Conservation (phyloP, 2,329 filamentous ascomycete genomes). For the Pseudogymnoascus sp. region DNA sequence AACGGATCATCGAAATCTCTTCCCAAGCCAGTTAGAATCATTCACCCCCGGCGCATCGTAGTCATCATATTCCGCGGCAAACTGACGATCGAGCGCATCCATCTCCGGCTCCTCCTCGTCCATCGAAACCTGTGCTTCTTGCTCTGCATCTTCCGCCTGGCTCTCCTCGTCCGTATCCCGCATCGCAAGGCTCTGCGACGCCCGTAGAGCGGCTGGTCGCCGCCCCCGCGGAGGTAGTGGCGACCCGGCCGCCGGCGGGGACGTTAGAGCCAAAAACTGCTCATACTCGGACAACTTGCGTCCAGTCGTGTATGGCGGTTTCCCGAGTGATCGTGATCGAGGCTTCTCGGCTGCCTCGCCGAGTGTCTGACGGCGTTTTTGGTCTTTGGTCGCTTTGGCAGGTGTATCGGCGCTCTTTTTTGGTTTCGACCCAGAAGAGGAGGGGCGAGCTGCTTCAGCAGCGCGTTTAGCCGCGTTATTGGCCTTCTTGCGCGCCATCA, state of each 20-base stretch:
- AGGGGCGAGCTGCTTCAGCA: not conserved
- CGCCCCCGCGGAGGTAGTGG: conserved; percentile 7
- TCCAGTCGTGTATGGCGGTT: not conserved
- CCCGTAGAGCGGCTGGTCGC: conserved; percentile 11
- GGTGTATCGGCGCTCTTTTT: not conserved
- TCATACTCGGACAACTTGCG: conserved; percentile 14
- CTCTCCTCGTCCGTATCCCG: conserved; percentile 12
- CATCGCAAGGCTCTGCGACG: not conserved
- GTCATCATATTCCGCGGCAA: conserved; percentile 24
- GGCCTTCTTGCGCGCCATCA: conserved; percentile 52
- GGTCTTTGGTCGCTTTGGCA: not conserved
- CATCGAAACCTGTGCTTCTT: conserved; percentile 12
- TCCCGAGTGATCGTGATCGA: not conserved
- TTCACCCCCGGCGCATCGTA: conserved; percentile 22
- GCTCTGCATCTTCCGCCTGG: conserved; percentile 11
- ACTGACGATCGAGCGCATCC: conserved; percentile 14
- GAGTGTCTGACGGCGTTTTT: not conserved
- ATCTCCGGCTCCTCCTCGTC: conserved; percentile 16
- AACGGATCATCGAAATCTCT: conserved; percentile 19
- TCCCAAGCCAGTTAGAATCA: conserved; percentile 19
- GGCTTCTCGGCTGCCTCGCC: not conserved
- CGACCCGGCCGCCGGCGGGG: not conserved
- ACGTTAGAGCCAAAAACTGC: conserved; percentile 6
- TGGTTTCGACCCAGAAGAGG: not conserved
- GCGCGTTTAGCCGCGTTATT: conserved; percentile 46